Percentiles rank a stretch among this genome's conserved stretches.
These are phyloP conservation scores for Xylaria acuta DNA, from an alignment of 495 filamentous ascomycete genomes.

Conservation along the genomic window DNA sequence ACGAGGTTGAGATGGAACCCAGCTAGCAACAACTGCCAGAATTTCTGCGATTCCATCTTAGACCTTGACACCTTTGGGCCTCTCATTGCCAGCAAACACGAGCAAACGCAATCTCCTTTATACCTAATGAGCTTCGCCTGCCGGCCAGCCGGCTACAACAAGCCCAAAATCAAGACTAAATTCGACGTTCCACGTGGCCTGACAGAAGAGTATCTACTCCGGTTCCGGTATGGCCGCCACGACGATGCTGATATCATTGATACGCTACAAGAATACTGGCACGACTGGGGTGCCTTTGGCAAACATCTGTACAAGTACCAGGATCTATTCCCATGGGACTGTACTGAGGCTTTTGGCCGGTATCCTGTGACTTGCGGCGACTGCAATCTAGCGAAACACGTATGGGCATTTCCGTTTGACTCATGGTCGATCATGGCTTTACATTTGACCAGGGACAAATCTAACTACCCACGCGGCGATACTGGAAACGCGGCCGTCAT, in stretches of 20 bases:
- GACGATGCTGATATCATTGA: conserved; percentile 4
- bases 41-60: background rate
- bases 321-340: conserved; percentile 4
- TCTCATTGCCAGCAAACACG: background rate
- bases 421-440: conserved; percentile 1
- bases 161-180: conserved; percentile 4
- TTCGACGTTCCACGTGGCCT: background rate
- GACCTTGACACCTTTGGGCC: conserved; percentile 1
- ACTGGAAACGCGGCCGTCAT: background rate
- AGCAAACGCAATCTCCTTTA: background rate
- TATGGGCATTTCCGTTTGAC: conserved; percentile 3
- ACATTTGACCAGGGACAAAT: background rate
- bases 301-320: conserved; percentile 8
- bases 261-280: conserved; percentile 1
- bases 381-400: conserved; percentile 2
- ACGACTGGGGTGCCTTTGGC: background rate
- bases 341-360: conserved; percentile 1
- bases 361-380: conserved; percentile 2
- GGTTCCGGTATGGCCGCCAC: conserved; percentile 4
- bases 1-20: background rate
- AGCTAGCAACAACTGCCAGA: conserved; percentile 7
- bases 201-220: conserved; percentile 1
- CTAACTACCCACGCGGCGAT: background rate
- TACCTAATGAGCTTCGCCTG: background rate
- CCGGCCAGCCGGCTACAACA: background rate